Conservation (phyloP, 305 asterid species). For the Euphrasia arctica region DNA sequence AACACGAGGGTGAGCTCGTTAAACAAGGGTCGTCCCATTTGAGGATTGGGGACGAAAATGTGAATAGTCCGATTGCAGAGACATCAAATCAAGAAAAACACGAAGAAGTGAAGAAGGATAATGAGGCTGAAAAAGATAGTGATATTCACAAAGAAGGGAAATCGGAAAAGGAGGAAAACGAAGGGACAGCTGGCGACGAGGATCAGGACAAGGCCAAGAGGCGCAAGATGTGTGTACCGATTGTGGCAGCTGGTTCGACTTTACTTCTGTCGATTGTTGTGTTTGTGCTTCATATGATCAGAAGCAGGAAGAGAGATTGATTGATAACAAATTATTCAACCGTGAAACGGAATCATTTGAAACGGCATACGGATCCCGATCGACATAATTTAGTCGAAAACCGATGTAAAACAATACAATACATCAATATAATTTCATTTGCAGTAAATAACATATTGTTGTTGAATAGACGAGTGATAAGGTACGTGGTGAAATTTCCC, state of each 20-base stretch:
- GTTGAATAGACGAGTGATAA: no score
- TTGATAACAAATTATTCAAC: no score
- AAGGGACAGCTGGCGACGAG: conserved; percentile 17
- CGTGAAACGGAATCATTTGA: no score
- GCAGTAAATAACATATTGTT: no score
- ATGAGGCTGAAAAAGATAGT: conserved; percentile 13
- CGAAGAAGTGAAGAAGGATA: conserved; percentile 37
- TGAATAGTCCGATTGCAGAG: conserved; percentile 21
- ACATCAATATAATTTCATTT: no score
- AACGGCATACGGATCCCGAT: no score
- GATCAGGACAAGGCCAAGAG: conserved; percentile 15
- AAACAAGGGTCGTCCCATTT: conserved; percentile 30
- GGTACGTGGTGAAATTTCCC: no score
- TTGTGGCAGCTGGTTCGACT: conserved; percentile 66
- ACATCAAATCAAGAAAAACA: conserved; percentile 2
- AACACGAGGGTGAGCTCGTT: conserved; percentile 29
- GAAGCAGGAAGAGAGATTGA: conserved; percentile 32
- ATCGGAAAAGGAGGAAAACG: conserved; percentile 20
- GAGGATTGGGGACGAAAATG: conserved; percentile 38
- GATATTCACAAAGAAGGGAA: neutral
- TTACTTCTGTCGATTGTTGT: conserved; percentile 57
- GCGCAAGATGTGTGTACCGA: conserved; percentile 48
- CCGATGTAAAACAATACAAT: no score
- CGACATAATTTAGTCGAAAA: no score
- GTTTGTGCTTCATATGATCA: conserved; percentile 50